Conservation (phyloP, 805 yeast species). For the Martiniozyma abietophila region DNA sequence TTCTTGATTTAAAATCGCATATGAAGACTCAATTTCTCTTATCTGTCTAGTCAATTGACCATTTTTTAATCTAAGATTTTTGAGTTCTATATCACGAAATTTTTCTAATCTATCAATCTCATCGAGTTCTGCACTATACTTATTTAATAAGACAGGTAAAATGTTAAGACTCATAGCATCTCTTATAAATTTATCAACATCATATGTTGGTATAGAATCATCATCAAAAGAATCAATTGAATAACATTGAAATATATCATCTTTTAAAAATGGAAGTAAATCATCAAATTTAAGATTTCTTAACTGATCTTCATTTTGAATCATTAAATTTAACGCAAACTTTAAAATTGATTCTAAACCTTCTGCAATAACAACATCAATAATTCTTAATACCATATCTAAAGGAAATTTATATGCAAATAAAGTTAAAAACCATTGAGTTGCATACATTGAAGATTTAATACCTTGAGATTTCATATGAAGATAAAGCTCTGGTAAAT, state of each 20-base stretch:
- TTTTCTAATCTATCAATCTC: constrained; percentile 63
- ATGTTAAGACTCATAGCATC: constrained; percentile 72
- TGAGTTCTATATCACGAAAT: constrained; percentile 56
- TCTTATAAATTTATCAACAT: constrained; percentile 62
- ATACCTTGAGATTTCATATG: constrained; percentile 84
- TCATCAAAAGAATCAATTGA: constrained; percentile 13
- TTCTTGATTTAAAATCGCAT: constrained; percentile 63
- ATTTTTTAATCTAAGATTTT: constrained; percentile 50
- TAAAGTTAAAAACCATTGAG: constrained; percentile 94
- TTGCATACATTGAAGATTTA: constrained; percentile 89
- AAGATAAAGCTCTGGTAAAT: constrained; percentile 57
- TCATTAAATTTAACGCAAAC: constrained; percentile 75
- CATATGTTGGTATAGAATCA: constrained; percentile 32
- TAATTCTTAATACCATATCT: constrained; percentile 77
- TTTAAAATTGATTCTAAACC: constrained; percentile 82
- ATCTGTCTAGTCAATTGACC: constrained; percentile 67
- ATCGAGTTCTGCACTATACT: constrained; percentile 65
- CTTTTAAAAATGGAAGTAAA: constrained; percentile 68
- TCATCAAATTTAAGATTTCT: constrained; percentile 64
- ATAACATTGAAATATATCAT: constrained; percentile 66
- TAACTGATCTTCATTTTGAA: constrained; percentile 52
- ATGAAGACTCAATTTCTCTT: constrained; percentile 59
- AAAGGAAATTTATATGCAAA: constrained; percentile 94
- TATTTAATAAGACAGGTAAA: constrained; percentile 60
- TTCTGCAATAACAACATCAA: constrained; percentile 82